phyloP scores from a whole-genome alignment of 2,329 filamentous ascomycete genomes.

The Hortaea werneckii region DNA sequence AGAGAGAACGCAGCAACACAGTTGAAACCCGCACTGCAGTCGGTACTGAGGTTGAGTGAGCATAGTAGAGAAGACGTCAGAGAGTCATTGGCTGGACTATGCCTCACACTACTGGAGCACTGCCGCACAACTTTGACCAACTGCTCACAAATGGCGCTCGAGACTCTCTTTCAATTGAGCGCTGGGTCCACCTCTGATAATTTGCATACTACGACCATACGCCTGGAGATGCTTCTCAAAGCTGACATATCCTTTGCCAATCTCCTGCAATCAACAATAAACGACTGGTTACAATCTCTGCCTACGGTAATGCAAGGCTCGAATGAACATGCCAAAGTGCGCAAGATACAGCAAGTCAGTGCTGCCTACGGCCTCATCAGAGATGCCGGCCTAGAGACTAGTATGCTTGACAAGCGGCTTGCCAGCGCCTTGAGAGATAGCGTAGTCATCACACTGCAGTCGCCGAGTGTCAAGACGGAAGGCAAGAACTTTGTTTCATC shows the following conservation, averaged over 20 bases:
- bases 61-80: constrained; percentile 62
- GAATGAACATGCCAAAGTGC: constrained; percentile 67
- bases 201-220: neutral
- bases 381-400: constrained; percentile 52
- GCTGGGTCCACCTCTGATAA: constrained; percentile 28
- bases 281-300: constrained; percentile 72
- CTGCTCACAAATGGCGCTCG: constrained; percentile 61
- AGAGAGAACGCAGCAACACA: constrained; percentile 69
- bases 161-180: constrained; percentile 66
- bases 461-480: constrained; percentile 13
- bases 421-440: constrained; percentile 65
- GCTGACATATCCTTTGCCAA: constrained; percentile 54
- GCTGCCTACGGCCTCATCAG: constrained; percentile 59
- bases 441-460: constrained; percentile 42
- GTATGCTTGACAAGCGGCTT: constrained; percentile 57
- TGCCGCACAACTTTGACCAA: constrained; percentile 64
- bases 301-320: constrained; percentile 73
- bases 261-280: constrained; percentile 58
- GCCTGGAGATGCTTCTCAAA: constrained; percentile 45
- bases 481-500: constrained; percentile 5
- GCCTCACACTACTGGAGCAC: constrained; percentile 64
- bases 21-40: constrained; percentile 71
- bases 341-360: constrained; percentile 65
- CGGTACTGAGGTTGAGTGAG: constrained; percentile 63
- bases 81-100: constrained; percentile 57